Conservation (phyloP, 208 protist species). For the Acanthamoeba triangularis region DNA sequence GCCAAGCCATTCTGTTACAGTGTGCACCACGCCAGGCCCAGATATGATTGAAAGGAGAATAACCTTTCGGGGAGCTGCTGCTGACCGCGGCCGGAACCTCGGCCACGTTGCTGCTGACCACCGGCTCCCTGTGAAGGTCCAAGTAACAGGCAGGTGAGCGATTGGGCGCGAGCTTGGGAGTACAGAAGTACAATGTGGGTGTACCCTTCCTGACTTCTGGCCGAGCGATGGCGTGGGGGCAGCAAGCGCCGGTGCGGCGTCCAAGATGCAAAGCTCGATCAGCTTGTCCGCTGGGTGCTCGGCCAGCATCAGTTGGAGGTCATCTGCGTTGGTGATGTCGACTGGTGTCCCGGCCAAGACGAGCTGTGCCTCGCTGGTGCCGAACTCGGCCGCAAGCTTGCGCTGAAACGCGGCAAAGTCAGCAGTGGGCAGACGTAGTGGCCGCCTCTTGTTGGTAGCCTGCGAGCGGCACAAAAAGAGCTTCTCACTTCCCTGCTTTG, state of each 20-base stretch:
- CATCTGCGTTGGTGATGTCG: conserved; percentile 1
- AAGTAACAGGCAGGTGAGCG: too few relatives aligned
- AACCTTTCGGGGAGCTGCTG: too few relatives aligned
- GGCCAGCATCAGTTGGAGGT: neutral
- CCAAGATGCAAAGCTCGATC: neutral
- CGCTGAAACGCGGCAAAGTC: neutral
- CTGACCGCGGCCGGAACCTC: too few relatives aligned
- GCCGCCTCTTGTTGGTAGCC: neutral
- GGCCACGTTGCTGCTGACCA: too few relatives aligned
- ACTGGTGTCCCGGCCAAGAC: neutral
- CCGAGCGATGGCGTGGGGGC: too few relatives aligned
- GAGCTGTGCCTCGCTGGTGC: neutral
- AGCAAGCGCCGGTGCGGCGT: neutral
- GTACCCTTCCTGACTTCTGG: too few relatives aligned
- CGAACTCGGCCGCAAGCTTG: neutral
- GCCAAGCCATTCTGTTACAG: too few relatives aligned
- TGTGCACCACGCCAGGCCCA: too few relatives aligned
- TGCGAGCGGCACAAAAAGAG: neutral
- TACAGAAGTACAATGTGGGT: too few relatives aligned
- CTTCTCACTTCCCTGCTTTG: neutral
- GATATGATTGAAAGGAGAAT: too few relatives aligned
- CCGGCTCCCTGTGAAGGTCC: too few relatives aligned
- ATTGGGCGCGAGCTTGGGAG: too few relatives aligned
- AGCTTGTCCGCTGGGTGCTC: neutral
- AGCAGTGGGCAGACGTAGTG: neutral